Conservation (phyloP, 2,329 filamentous ascomycete genomes). For the Clarireedia monteithiana region DNA sequence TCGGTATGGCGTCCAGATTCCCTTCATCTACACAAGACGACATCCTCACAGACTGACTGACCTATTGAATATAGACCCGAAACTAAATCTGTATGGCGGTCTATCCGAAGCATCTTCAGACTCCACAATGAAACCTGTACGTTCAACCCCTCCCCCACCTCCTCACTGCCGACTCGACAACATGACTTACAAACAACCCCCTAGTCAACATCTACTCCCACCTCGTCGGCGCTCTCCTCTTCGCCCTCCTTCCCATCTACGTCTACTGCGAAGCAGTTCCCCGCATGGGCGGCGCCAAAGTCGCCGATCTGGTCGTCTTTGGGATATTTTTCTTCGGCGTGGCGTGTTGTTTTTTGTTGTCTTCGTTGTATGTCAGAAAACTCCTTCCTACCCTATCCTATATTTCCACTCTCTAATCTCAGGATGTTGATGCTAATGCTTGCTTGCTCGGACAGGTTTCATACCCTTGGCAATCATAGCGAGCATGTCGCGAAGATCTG, state of each 20-base stretch:
- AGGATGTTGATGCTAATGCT: background rate
- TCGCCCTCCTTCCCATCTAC: conserved; percentile 26
- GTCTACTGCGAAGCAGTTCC: conserved; percentile 24
- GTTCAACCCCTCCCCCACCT: no score
- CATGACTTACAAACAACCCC: background rate
- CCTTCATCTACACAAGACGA: no score
- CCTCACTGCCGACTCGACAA: no score
- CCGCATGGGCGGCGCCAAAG: conserved; percentile 27
- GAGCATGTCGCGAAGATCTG: conserved; percentile 27
- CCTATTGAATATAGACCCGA: background rate
- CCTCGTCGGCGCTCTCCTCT: conserved; percentile 36
- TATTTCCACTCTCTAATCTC: background rate
- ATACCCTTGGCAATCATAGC: conserved; percentile 35
- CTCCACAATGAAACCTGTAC: conserved; percentile 2
- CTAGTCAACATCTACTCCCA: conserved; percentile 33
- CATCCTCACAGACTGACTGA: no score
- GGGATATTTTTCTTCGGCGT: conserved; percentile 32
- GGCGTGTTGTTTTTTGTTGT: conserved; percentile 32
- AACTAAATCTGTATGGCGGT: background rate
- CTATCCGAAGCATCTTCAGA: background rate
- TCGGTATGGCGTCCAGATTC: background rate
- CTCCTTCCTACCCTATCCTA: background rate
- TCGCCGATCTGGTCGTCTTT: conserved; percentile 32
- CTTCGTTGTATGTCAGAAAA: conserved; percentile 26
- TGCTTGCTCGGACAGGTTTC: conserved; percentile 12